Percentiles rank a stretch among this genome's conserved stretches.
Evolutionary conservation across 345 rosid species (phyloP).

Genomic region (Turnera subulata): DNA sequence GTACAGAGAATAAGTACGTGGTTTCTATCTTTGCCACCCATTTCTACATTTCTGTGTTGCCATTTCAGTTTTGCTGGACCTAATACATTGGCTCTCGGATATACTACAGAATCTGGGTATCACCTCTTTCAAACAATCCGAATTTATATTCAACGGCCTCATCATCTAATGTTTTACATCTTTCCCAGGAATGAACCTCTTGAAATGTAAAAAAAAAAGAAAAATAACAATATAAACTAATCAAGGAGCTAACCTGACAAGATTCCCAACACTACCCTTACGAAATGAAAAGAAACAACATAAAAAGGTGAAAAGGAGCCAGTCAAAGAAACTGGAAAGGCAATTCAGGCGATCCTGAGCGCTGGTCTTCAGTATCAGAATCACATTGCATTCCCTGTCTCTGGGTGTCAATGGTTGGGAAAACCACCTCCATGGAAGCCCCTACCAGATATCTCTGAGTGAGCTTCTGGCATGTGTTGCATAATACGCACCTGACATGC

Average conservation of each 20-base stretch:
- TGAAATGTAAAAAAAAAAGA: too few relatives aligned
- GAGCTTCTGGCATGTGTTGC: constrained; percentile 53
- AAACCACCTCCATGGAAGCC: constrained; percentile 34
- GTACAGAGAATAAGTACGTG: too few relatives aligned
- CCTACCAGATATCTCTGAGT: constrained; percentile 61
- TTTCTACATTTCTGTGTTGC: background rate
- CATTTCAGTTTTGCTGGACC: background rate
- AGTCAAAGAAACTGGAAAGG: constrained; percentile 63
- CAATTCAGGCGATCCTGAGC: constrained; percentile 22
- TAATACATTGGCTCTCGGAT: background rate
- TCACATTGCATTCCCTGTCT: constrained; percentile 25
- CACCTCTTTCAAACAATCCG: too few relatives aligned
- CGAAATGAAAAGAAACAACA: too few relatives aligned
- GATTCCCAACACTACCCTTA: too few relatives aligned
- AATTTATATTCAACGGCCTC: too few relatives aligned
- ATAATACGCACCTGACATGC: constrained; percentile 68
- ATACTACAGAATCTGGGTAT: constrained; percentile 1
- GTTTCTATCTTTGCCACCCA: background rate
- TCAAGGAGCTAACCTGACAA: too few relatives aligned
- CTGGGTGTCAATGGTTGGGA: constrained; percentile 27
- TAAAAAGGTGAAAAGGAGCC: constrained; percentile 1
- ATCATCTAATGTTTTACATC: too few relatives aligned
- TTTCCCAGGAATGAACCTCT: too few relatives aligned
- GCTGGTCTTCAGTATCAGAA: constrained; percentile 20
- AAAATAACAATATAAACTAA: too few relatives aligned